Base-by-base conservation (phyloP, 331 rosid species). In the Malus hybrid region DNA sequence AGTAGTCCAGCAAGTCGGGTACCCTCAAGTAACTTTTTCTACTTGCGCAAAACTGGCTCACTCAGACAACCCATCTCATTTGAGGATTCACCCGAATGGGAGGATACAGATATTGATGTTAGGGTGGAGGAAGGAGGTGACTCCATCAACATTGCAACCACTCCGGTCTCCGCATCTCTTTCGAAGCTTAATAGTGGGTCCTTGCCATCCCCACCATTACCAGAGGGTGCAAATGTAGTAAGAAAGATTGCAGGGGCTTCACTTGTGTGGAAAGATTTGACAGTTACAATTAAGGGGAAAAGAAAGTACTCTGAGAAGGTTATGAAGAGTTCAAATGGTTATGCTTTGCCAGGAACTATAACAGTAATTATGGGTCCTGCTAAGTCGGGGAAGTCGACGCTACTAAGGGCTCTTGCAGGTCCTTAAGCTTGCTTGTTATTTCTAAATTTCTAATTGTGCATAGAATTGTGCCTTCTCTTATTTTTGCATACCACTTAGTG, bases 11-110 rank as follows among this genome's bases (percentile, higher is more conserved):
- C 95, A 7, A 95, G 97, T 71, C 86, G 99, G 84, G 97, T 95
- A 36, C 99, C 99, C 9, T 95, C 99, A 4, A 95, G 99, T 84
- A 92, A 95, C 86, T 95, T 92, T 82, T 95, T 92, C 84, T 95
- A 95, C 82, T 81, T 95, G 76, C 96, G 96, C 10, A 95, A 95
- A 80, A 96, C 97, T 5, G 99, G 99, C 73, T 90, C 97, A 14
- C 86, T 90, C 44, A 88, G 97, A 83, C 97, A 95, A 76, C 99
- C 99, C 5, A 95, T 95, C 79, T 95, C 99, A 1, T 92, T 95
- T 50, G 99, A 95, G 81, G 99, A 95, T 84, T 95, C 99, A 42
- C 99, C 99, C 3, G 97, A 92, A 65, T 95, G 99, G 99, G 99
- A 84, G 18, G 99, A 95, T 71, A 87, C 97, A 33, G 97, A 95